These are phyloP conservation scores for Hortiboletus campestris DNA, from an alignment of 768 basidiomycete genomes.

Conservation along the genomic window DNA sequence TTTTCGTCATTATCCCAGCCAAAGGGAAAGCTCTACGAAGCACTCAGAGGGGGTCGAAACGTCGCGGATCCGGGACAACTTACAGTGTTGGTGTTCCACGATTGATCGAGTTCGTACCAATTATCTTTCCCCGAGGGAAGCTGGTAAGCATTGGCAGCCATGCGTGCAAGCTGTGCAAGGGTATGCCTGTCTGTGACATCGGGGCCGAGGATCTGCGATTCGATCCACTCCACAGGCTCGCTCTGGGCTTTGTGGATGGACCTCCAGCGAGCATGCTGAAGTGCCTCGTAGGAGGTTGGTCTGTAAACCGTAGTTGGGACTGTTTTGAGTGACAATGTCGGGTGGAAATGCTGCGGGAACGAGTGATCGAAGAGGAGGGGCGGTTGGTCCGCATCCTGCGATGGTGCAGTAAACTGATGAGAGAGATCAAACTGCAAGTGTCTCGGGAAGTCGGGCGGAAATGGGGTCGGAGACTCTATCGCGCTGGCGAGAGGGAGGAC, in stretches of 20 bases:
- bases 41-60: conserved; percentile 1
- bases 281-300: conserved; percentile 49
- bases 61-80: conserved; percentile 13
- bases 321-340: conserved; percentile 39
- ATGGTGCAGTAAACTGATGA: conserved; percentile 6
- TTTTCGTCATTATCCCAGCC: conserved; percentile 68
- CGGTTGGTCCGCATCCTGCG: conserved; percentile 4
- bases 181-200: conserved; percentile 80
- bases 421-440: conserved; percentile 25
- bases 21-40: conserved; percentile 68
- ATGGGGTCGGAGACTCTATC: background rate
- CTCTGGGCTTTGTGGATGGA: conserved; percentile 50
- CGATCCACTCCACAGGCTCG: conserved; percentile 65
- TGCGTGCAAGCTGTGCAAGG: conserved; percentile 76
- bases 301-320: conserved; percentile 53
- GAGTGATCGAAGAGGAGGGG: conserved; percentile 4
- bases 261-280: conserved; percentile 51
- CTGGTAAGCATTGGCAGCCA: conserved; percentile 89
- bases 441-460: background rate
- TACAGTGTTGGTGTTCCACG: conserved; percentile 62
- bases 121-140: conserved; percentile 61
- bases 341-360: conserved; percentile 2
- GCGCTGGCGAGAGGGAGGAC: conserved; percentile 1
- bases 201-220: conserved; percentile 63
- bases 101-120: conserved; percentile 79